Conservation (phyloP, 73 alveolate species). For the Paramecium pentaurelia region DNA sequence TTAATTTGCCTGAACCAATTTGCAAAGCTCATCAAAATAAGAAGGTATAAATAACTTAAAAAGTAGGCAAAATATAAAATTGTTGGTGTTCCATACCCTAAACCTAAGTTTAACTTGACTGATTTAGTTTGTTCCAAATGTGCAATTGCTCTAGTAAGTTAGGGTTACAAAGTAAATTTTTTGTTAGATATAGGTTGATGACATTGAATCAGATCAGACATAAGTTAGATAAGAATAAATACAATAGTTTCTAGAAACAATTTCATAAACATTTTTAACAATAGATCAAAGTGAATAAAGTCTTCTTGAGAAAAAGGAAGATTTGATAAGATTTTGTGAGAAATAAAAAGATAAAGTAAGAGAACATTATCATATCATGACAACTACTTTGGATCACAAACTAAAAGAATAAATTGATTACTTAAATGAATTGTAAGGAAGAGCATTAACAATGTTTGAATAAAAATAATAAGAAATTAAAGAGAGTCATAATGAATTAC, state of each 20-base stretch:
- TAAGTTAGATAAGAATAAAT: not conserved
- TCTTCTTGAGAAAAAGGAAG: slow-evolving; percentile 1
- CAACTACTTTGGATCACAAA: not conserved
- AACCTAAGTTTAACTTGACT: slow-evolving; percentile 12
- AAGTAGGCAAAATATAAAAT: slow-evolving; percentile 41
- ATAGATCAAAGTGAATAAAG: not conserved
- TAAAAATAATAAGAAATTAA: not conserved
- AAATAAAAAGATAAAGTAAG: slow-evolving; percentile 9
- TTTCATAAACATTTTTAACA: not conserved
- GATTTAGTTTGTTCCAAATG: slow-evolving; percentile 47
- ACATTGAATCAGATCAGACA: not conserved
- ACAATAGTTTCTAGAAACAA: slow-evolving; percentile 21
- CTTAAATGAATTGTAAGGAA: not conserved
- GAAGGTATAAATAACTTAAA: not conserved
- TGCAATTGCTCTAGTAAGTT: not conserved
- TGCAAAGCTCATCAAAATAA: slow-evolving; percentile 29
- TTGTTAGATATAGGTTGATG: not conserved
- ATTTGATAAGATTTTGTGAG: slow-evolving; percentile 9
- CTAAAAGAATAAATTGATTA: slow-evolving; percentile 23
- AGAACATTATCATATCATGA: slow-evolving; percentile 10
- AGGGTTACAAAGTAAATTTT: not conserved
- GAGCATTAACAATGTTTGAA: not conserved
- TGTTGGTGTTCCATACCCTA: slow-evolving; percentile 27
- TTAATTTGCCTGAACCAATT: not conserved
- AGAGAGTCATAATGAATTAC: not conserved